Conservation (phyloP, 2,329 filamentous ascomycete genomes). For the Botrytis porri region DNA sequence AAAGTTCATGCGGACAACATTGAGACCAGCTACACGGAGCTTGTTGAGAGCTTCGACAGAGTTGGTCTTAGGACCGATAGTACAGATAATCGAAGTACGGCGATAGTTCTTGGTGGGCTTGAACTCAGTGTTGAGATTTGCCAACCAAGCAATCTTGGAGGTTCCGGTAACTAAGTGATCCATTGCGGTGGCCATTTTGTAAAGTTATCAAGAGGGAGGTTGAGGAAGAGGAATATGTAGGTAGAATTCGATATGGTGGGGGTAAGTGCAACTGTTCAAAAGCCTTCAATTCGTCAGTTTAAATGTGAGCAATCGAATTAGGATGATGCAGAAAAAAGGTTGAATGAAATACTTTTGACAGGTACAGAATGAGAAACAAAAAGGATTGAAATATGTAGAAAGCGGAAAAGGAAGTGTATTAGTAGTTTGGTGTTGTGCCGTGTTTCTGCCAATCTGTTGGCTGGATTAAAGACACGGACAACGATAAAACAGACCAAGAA, state of each 20-base stretch:
- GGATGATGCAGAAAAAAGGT: neutral
- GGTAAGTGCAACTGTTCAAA: constrained; percentile 11
- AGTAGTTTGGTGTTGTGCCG: neutral
- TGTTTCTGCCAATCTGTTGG: neutral
- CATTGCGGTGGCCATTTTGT: constrained; percentile 60
- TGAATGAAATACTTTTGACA: neutral
- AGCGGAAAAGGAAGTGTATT: too few species aligned
- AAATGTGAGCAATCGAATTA: constrained; percentile 6
- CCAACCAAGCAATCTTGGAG: constrained; percentile 64
- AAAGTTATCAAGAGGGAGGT: constrained; percentile 1
- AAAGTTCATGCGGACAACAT: constrained; percentile 99
- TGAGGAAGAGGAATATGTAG: constrained; percentile 12
- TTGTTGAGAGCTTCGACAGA: constrained; percentile 94
- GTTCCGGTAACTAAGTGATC: constrained; percentile 82
- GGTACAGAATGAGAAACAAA: neutral
- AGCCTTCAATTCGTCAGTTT: constrained; percentile 7
- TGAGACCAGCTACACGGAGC: constrained; percentile 85
- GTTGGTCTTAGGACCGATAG: constrained; percentile 94
- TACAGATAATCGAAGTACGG: constrained; percentile 97
- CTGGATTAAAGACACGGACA: constrained; percentile 2
- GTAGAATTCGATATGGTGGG: neutral
- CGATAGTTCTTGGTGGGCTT: constrained; percentile 83
- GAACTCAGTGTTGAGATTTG: constrained; percentile 74
- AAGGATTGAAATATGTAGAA: neutral
- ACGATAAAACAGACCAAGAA: constrained; percentile 6